Base-by-base conservation (phyloP, 495 filamentous ascomycete genomes). In the Aspergillus asperescens region DNA sequence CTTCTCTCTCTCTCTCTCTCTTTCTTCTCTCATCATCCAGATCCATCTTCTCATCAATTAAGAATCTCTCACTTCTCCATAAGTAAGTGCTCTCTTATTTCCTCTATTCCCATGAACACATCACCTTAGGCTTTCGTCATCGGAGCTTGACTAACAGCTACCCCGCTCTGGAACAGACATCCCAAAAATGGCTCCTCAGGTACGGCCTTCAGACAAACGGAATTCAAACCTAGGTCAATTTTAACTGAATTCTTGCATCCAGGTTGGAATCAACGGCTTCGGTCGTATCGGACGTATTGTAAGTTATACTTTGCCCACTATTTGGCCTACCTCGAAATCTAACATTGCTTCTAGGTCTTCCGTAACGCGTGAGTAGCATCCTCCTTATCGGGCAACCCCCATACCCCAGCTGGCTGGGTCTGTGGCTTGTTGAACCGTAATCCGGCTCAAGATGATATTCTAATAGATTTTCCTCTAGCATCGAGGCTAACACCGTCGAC, bases 251-350 rank as follows among this genome's bases (percentile, higher is more conserved):
- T 19, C 3, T 24, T 31, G 22, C 24, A 29, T 65, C 65, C 77
- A 92, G 84, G 89, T 94, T 64, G 90, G 90, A 64, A 96, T 95
- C 83, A 98, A 96, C 84, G 93, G 93, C 72, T 98, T 98, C 80
- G 93, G 93, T 79, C 92, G 93, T 75, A 98, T 98, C 74, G 93
- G 93, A 59, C 86, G 93, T 72, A 96, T 98, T 72, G 94, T 90
- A 66, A 73, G 76, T 77, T 18, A 38, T 29, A 7, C 32, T 18
- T 27, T 24, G 23, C 22, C 22, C 7, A n/a, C 15, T 27, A 41
- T 23, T 39, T 38, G n/a, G 19, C 13, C 10, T 3, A 16, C 12
- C 23, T n/a, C 20, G 20, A 13, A n/a, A 23, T 37, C 56, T 74
- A 65, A 71, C 58, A 18, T 24, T 37, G 20, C 29, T 19, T 16